Evolutionary conservation across 805 yeast species (phyloP), one percentile per base, ranked within the genome.

Genomic region (Saccharomycopsis malanga): DNA sequence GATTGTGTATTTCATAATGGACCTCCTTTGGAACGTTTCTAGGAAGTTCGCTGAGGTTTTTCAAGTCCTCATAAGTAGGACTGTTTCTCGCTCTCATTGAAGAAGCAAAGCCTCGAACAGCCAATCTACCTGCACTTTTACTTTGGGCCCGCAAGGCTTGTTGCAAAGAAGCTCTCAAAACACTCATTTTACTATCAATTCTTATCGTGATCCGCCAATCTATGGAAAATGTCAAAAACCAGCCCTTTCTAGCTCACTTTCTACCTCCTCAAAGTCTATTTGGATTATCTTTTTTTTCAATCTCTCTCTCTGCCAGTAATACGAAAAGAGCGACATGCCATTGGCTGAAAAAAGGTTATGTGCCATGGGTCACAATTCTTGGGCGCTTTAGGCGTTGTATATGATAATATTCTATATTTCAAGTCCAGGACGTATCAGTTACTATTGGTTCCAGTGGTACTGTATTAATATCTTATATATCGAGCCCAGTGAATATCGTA

Each of bases 1-100:
- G 94, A 67, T 87, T 84, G 52, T 75, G 78, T 30, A 50, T 37
- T 37, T 50, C 54, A 14, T 42, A 39, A 22, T 37, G 27, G 5
- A 53, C 47, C 32, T 53, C 55, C 37, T 52, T 40, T 40, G 53
- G 53, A 7, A 45, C 46, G 12, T 52, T 40, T 49, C 55, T 50
- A 29, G 55, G 55, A 4, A 52, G 35, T 5, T 46, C 9, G 18
- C 43, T 22, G 25, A 44, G 53, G 25, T 46, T 43, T n/a, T 34
- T 24, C 37, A 52, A 46, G 42, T 51, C 54, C 38, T 51, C 52
- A 35, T 45, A 39, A 36, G 50, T 46, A 27, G 49, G 52, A 14
- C 32, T 27, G 21, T 23, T 41, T 32, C 17, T 32, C 18, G 18
- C 18, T 10, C 18, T 18, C 15, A n/a, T 14, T 5, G 17, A 32